Percentiles rank a stretch among this genome's conserved stretches.
Conservation (phyloP, 192 early-diverging fungal species). For the Phlyctochytrium bullatum region DNA sequence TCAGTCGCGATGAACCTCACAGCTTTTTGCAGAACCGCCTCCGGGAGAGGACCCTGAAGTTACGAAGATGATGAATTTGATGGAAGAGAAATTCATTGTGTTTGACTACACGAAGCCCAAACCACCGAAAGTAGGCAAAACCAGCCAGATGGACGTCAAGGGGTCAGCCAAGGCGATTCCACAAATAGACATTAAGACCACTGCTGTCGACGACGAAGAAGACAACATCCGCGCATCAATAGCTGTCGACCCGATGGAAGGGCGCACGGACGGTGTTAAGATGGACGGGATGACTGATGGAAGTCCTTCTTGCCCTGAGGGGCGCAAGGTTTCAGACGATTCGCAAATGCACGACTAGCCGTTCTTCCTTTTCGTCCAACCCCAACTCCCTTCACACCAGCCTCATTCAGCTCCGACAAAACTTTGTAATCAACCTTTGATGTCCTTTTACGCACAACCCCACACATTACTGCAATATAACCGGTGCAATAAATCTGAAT, state of each 20-base stretch:
- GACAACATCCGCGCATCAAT: background rate
- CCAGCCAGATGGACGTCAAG: background rate
- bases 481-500: no score
- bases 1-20: background rate
- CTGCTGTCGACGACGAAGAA: background rate
- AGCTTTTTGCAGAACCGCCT: background rate
- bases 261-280: background rate
- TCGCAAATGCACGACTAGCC: no score
- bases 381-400: no score
- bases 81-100: slow-evolving; percentile 75
- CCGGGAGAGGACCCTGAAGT: slow-evolving; percentile 34
- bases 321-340: no score
- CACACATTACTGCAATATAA: no score
- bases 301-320: background rate
- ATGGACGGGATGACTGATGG: background rate
- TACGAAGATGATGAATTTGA: slow-evolving; percentile 65
- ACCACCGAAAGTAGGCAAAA: background rate
- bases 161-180: background rate
- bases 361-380: no score
- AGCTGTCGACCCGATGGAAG: slow-evolving; percentile 1
- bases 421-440: no score
- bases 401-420: no score
- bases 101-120: slow-evolving; percentile 69
- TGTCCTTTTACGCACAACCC: no score
- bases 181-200: background rate